phyloP scores from a whole-genome alignment of 306 rosid genomes.

The Gynostemma pentaphyllum region DNA sequence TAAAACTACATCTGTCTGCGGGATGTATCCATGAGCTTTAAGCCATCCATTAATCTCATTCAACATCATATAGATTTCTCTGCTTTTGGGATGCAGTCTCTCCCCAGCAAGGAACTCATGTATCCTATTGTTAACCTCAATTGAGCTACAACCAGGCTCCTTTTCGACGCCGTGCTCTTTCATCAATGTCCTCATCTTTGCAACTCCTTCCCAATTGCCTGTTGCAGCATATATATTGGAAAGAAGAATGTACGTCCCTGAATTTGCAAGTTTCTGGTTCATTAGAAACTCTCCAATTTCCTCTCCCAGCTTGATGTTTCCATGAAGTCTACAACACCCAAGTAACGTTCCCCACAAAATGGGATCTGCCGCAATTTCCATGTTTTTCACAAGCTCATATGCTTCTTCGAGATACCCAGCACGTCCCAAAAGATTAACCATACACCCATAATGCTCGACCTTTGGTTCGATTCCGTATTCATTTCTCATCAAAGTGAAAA shows the following conservation, averaged over 20 bases:
- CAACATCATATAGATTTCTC: constrained; percentile 46
- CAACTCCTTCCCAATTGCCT: constrained; percentile 66
- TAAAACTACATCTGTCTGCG: constrained; percentile 45
- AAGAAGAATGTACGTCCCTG: constrained; percentile 72
- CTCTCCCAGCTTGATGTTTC: constrained; percentile 45
- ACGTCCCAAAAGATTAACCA: constrained; percentile 71
- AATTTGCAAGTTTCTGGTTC: constrained; percentile 39
- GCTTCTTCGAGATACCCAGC: constrained; percentile 65
- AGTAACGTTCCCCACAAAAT: constrained; percentile 75
- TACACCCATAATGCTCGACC: constrained; percentile 74
- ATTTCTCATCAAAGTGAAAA: constrained; percentile 48
- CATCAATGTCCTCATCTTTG: constrained; percentile 61
- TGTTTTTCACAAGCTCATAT: constrained; percentile 45
- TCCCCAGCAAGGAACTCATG: constrained; percentile 84
- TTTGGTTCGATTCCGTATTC: constrained; percentile 38
- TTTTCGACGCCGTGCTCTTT: constrained; percentile 55
- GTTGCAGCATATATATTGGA: constrained; percentile 67
- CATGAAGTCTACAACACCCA: constrained; percentile 70
- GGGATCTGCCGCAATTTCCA: constrained; percentile 55
- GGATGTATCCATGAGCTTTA: constrained; percentile 40
- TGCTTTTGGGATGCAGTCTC: constrained; percentile 47
- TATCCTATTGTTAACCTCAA: constrained; percentile 52
- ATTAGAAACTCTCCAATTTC: constrained; percentile 59
- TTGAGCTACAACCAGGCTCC: constrained; percentile 79
- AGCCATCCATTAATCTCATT: constrained; percentile 61